Conservation (phyloP, 306 rosid genomes). For the Alnus rubra region DNA sequence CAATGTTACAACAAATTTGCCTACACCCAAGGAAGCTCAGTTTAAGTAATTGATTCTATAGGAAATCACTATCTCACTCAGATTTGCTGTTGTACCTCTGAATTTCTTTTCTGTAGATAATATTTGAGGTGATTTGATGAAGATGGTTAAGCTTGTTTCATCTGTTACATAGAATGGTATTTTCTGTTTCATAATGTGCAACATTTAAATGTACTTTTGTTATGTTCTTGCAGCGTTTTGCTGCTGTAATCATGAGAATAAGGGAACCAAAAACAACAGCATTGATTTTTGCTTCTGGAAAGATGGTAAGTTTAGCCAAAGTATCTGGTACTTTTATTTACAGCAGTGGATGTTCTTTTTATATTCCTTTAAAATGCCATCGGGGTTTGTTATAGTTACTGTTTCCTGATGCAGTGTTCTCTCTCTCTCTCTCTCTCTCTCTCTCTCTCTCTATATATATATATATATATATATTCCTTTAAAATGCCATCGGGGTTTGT, state of each 20-base stretch:
- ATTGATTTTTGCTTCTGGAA: constrained; percentile 91
- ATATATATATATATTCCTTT: neutral
- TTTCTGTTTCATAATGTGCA: neutral
- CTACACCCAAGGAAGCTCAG: neutral
- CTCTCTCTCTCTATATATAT: neutral
- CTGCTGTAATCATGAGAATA: constrained; percentile 97
- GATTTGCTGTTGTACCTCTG: neutral
- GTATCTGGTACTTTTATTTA: neutral
- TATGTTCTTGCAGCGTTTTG: constrained; percentile 74
- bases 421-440: neutral
- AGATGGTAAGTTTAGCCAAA: constrained; percentile 64
- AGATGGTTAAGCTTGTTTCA: neutral
- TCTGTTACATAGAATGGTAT: neutral
- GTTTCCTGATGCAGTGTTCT: neutral
- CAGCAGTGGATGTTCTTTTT: neutral
- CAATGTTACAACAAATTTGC: neutral
- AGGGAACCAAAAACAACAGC: constrained; percentile 98
- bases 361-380: neutral
- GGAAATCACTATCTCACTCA: neutral
- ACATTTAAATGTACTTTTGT: constrained; percentile 15
- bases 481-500: neutral
- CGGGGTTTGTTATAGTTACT: neutral
- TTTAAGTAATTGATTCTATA: neutral
- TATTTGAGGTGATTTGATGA: neutral
- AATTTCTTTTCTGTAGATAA: neutral